Base-by-base conservation (phyloP, 306 rosid genomes). In the Dryas alaskensis region DNA sequence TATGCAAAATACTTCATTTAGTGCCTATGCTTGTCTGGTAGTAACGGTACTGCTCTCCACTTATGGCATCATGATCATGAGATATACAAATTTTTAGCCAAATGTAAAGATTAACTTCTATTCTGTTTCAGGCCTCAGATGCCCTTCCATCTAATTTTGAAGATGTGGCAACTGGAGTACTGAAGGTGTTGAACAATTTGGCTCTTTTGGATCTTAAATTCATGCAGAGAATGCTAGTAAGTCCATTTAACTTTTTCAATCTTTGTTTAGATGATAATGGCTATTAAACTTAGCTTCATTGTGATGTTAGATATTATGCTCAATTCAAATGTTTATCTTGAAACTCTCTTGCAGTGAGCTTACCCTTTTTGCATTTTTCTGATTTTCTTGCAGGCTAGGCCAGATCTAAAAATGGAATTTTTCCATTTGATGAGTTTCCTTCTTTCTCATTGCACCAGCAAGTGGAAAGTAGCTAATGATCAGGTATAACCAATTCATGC, bases 91-190 rank as follows among this genome's bases (percentile, higher is more conserved):
- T 37, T n/a, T 43, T 43, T 17, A 54, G 40, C 42, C 14, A 19
- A 7, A 50, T 68, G 65, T 67, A 71, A 78, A 83, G 51, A 50
- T 63, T 47, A 63, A 37, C 59, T 82, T 76, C 74, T 46, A 51
- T 80, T 79, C 72, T 78, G 74, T 69, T 83, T 62, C 82, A 94
- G 98, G 90, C 84, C 60, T 79, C 92, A 3, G 92, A 83, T 83
- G 76, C 82, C 83, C 98, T 94, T 81, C 98, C 98, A 43, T 91
- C 95, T 65, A 94, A 94, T 89, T 94, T 94, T 88, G 98, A 94
- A 81, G 98, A 94, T 87, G 97, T 88, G 76, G 97, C 98, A 49
- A 79, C 94, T 68, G 96, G 97, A 83, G 96, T 94, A 58, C 84
- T 94, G 83, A 94, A 94, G 89, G 98, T 94, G 85, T 78, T 94